A percentile compares a stretch with the other conserved stretches of the same genome.
Evolutionary conservation across 2,329 filamentous ascomycete species (phyloP).

Genomic region (Fusarium sterilihyphosum): DNA sequence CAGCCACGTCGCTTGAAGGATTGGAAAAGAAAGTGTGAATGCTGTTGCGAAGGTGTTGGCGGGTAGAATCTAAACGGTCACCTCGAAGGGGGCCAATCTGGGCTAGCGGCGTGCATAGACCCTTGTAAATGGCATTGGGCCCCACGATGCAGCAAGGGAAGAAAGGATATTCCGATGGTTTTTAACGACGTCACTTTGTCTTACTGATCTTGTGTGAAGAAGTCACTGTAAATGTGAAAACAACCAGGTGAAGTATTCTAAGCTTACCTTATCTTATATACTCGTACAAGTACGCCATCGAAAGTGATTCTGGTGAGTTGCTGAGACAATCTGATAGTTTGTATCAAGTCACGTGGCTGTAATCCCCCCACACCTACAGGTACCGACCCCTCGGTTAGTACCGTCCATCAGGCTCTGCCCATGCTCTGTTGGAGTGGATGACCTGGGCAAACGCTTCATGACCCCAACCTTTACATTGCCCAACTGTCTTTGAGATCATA

Average conservation of each 20-base stretch:
- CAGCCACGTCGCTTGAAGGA: constrained; percentile 18
- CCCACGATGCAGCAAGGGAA: constrained; percentile 39
- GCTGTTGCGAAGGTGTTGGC: constrained; percentile 47
- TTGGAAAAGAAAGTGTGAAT: constrained; percentile 40
- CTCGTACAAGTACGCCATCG: not conserved
- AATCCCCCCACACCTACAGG: constrained; percentile 33
- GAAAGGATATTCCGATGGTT: constrained; percentile 41
- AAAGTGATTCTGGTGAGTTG: not conserved
- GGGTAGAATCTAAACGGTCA: constrained; percentile 50
- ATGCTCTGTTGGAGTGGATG: constrained; percentile 33
- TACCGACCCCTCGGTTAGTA: constrained; percentile 46
- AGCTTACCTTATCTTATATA: too few species aligned
- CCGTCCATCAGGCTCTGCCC: constrained; percentile 38
- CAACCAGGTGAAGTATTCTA: not conserved
- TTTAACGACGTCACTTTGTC: constrained; percentile 38
- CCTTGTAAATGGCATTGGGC: constrained; percentile 34
- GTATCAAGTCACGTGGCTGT: constrained; percentile 31
- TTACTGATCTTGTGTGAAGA: not conserved
- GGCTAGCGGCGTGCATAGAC: constrained; percentile 46
- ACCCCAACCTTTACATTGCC: constrained; percentile 31
- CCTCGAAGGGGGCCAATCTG: constrained; percentile 47
- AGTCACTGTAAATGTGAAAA: not conserved
- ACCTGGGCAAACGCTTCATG: constrained; percentile 31
- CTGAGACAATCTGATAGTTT: not conserved
- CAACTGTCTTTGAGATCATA: constrained; percentile 17